These are phyloP conservation scores for Nakazawaea ishiwadae DNA, from an alignment of 805 yeast species.

Conservation along the genomic window DNA sequence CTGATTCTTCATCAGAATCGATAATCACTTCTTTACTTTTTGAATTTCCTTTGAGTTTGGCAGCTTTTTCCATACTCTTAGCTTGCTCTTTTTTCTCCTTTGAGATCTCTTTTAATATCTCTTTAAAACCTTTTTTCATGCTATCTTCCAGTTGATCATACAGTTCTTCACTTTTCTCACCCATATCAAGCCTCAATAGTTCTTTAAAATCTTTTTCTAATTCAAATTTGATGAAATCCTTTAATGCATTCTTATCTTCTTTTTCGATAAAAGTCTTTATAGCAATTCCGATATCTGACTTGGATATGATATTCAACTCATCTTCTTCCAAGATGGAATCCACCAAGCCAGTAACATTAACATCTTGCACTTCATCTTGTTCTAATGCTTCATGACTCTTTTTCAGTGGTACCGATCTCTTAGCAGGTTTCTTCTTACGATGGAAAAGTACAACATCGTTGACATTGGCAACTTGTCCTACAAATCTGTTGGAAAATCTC, in stretches of 20 bases:
- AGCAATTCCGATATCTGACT: constrained; percentile 68
- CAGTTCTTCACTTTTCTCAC: constrained; percentile 30
- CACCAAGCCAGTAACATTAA: constrained; percentile 60
- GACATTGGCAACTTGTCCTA: constrained; percentile 87
- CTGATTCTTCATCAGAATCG: not conserved
- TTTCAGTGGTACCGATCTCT: not conserved
- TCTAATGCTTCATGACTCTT: constrained; percentile 13
- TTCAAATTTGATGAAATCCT: constrained; percentile 56
- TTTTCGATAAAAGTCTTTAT: constrained; percentile 70
- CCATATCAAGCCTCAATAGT: constrained; percentile 38
- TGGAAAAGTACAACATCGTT: constrained; percentile 77
- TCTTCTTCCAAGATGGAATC: constrained; percentile 58
- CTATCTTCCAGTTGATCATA: constrained; percentile 26
- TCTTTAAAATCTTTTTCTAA: constrained; percentile 46
- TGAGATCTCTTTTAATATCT: constrained; percentile 38
- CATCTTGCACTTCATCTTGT: constrained; percentile 30
- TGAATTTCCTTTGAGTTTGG: not conserved
- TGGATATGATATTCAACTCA: constrained; percentile 66
- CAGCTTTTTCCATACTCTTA: too few species aligned
- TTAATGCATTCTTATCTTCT: constrained; percentile 68
- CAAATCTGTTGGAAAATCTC: constrained; percentile 84
- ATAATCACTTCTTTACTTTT: constrained; percentile 3
- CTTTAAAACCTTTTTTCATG: constrained; percentile 31
- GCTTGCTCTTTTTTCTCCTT: constrained; percentile 21
- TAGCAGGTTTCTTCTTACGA: constrained; percentile 34